phyloP scores from a whole-genome alignment of 2,329 filamentous ascomycete genomes.

The Ophiostoma montium region DNA sequence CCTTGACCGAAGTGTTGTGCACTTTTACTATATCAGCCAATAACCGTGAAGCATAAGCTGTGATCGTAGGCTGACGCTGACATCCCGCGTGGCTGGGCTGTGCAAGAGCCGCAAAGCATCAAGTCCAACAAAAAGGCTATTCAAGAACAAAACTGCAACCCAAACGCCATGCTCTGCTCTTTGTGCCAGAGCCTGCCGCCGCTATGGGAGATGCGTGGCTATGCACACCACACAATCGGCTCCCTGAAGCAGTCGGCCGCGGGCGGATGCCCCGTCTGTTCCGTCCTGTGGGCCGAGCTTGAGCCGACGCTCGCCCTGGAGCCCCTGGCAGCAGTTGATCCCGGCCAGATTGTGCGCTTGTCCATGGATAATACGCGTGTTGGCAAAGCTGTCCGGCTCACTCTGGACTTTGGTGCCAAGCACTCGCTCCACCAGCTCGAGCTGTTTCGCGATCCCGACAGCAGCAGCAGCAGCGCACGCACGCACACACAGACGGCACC shows the following conservation, averaged over 20 bases:
- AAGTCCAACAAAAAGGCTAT: too few species aligned
- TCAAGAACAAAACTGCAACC: too few species aligned
- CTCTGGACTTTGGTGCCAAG: too few species aligned
- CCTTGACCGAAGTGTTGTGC: too few species aligned
- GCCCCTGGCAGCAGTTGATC: background rate
- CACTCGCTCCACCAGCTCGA: background rate
- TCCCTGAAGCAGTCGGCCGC: background rate
- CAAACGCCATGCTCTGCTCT: background rate
- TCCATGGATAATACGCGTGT: background rate
- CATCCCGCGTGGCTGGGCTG: too few species aligned
- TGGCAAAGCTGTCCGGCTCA: background rate
- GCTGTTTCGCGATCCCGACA: background rate
- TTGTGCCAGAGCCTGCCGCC: background rate
- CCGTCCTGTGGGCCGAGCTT: background rate
- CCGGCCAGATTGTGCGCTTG: background rate
- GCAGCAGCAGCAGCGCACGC: background rate
- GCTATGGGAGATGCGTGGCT: background rate
- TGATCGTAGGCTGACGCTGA: too few species aligned
- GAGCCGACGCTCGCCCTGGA: background rate
- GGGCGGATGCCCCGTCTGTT: background rate
- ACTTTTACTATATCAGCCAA: too few species aligned
- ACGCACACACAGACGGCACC: background rate
- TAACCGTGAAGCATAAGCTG: too few species aligned
- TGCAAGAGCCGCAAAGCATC: too few species aligned
- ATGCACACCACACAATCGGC: background rate